These are phyloP conservation scores for Plasmodium falciparum DNA, from an alignment of 169 alveolate species.

Conservation along the genomic window DNA sequence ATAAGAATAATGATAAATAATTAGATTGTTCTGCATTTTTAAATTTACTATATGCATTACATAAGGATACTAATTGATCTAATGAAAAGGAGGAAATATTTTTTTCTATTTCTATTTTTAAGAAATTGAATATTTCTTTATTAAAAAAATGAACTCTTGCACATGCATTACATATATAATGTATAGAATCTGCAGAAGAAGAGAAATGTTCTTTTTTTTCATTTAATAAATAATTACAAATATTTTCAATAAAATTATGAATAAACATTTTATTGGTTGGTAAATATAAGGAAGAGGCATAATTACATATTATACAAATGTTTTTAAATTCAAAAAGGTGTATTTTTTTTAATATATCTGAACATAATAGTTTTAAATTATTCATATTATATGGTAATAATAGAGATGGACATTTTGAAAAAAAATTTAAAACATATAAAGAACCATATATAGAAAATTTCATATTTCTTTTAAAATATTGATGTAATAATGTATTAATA, in stretches of 20 bases:
- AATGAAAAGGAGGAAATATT: slow-evolving; percentile 22
- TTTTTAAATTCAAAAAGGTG: slow-evolving; percentile 46
- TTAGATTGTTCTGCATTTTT: slow-evolving; percentile 73
- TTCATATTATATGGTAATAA: slow-evolving; percentile 45
- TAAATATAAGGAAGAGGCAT: slow-evolving; percentile 27
- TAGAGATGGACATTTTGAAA: slow-evolving; percentile 24
- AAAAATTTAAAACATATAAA: slow-evolving; percentile 29
- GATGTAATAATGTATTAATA: slow-evolving; percentile 27
- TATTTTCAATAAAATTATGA: slow-evolving; percentile 20
- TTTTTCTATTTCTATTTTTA: slow-evolving; percentile 39
- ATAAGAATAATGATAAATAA: slow-evolving; percentile 38
- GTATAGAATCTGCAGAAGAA: slow-evolving; percentile 55
- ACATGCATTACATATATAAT: slow-evolving; percentile 46
- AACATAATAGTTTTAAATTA: slow-evolving; percentile 42
- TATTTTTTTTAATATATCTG: slow-evolving; percentile 44
- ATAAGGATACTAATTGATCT: slow-evolving; percentile 60
- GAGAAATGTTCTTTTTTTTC: neutral
- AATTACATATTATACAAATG: slow-evolving; percentile 42
- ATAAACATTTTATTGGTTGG: neutral
- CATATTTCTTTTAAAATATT: slow-evolving; percentile 72
- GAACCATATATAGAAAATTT: slow-evolving; percentile 66
- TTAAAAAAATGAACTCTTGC: slow-evolving; percentile 64
- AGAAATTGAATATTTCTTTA: slow-evolving; percentile 43
- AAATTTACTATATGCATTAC: slow-evolving; percentile 67
- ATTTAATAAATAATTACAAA: slow-evolving; percentile 21